Base-by-base conservation (phyloP, 257 asterid species). In the Fraxinus excelsior region DNA sequence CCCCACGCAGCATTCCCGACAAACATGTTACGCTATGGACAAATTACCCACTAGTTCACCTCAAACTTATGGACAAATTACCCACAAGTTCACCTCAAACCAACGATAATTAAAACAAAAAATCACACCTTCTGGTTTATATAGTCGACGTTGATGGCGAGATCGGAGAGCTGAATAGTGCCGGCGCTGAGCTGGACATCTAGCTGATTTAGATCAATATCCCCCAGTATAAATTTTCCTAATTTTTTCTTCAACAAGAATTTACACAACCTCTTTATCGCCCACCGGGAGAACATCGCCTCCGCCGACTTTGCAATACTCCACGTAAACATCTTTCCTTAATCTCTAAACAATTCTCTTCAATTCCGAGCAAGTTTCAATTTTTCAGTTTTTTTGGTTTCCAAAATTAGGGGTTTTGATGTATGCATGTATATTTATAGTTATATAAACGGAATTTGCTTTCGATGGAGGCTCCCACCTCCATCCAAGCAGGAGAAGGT, bases 261-360 rank as follows among this genome's bases (percentile, higher is more conserved):
- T 81, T 93, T 89, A 73, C 97, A 96, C n/a, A 93, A 80, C 73
- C 97, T 90, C 76, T 91, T 90, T 21, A 96, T 82, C 38, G 99
- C 99, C 99, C 97, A 96, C 72, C 98, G 99, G 58, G 98, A 91
- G 88, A 96, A 89, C 97, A 90, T 85, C 86, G 96, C 93, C 91
- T 96, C 98, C 44, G 99, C 97, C 83, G 97, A 90, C 87, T 91
- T 93, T 58, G 99, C 84, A 72, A 95, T 85, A 79, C 84, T 86
- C 98, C 98, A 95, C 44, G 93, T 82, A 83, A 95, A 93, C 99
- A 96, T 96, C 84, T 44, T 79, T 78, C 79, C 75, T 2, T 10
- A 3, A 38, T 46, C 44, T 70, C 12, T 76, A 28, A n/a, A 74
- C 74, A 74, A 77, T 72, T 66, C 64, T 67, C 42, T 60, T 67